A percentile compares a stretch with the other conserved stretches of the same genome.
Conservation (phyloP, 2,329 filamentous ascomycete genomes). For the Metarhizium sp. region DNA sequence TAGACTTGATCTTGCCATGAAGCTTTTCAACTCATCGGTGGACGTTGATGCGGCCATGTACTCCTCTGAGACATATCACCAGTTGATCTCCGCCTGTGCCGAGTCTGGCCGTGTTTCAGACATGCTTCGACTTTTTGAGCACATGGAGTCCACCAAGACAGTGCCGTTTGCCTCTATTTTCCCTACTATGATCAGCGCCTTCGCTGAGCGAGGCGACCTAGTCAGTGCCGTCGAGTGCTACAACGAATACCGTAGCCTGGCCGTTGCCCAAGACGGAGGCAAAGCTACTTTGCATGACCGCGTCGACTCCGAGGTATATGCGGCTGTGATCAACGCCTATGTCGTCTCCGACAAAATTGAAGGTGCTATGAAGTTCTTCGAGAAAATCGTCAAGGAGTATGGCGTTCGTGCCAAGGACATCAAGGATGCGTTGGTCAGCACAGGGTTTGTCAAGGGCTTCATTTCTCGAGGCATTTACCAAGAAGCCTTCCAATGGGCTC, state of each 20-base stretch:
- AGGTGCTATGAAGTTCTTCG: constrained; percentile 76
- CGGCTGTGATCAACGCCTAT: constrained; percentile 85
- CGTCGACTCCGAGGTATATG: constrained; percentile 78
- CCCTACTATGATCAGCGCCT: constrained; percentile 90
- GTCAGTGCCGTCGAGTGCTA: constrained; percentile 88
- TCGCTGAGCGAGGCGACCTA: constrained; percentile 71
- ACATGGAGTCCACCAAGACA: constrained; percentile 75
- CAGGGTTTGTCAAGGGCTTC: constrained; percentile 72
- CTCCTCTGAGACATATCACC: constrained; percentile 73
- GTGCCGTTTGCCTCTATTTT: constrained; percentile 75
- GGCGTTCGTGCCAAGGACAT: constrained; percentile 51
- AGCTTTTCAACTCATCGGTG: constrained; percentile 72
- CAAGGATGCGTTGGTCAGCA: constrained; percentile 60
- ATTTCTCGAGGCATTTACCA: constrained; percentile 60
- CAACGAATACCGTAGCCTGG: constrained; percentile 83
- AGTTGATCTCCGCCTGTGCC: constrained; percentile 81
- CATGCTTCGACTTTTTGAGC: constrained; percentile 83
- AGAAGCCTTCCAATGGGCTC: constrained; percentile 66
- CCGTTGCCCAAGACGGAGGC: constrained; percentile 75
- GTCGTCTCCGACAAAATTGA: constrained; percentile 70
- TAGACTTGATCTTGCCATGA: constrained; percentile 74
- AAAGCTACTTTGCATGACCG: constrained; percentile 58
- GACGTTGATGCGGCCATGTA: constrained; percentile 55
- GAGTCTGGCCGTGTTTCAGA: constrained; percentile 71
- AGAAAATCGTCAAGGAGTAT: constrained; percentile 61